Evolutionary conservation across 2,329 filamentous ascomycete species (phyloP).

Genomic region (Stagonosporopsis cucurbitacearum): DNA sequence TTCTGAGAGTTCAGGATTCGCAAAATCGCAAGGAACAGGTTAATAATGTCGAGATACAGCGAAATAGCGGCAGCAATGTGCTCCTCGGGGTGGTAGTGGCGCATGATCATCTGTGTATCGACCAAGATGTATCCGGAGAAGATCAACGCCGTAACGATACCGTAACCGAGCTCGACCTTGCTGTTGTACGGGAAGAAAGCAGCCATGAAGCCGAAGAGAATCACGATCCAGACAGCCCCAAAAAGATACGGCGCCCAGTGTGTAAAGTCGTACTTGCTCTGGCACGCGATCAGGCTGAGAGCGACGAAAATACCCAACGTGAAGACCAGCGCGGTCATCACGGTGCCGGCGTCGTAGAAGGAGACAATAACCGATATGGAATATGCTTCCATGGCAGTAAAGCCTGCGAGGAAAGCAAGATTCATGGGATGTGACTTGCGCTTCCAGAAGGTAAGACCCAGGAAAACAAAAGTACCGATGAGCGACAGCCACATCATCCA

Average conservation of each 20-base stretch:
- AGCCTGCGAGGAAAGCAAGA: constrained; percentile 86
- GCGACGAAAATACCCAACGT: constrained; percentile 73
- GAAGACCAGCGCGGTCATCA: constrained; percentile 87
- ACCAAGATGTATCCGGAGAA: constrained; percentile 96
- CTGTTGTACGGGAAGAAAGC: constrained; percentile 86
- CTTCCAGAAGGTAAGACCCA: constrained; percentile 50
- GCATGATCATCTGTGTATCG: constrained; percentile 93
- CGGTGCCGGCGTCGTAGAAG: constrained; percentile 83
- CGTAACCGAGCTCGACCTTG: constrained; percentile 85
- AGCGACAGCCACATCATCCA: constrained; percentile 89
- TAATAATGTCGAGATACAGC: constrained; percentile 94
- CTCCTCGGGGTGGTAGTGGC: constrained; percentile 96
- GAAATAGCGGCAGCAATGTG: constrained; percentile 96
- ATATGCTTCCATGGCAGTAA: constrained; percentile 93
- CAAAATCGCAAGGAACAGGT: constrained; percentile 94
- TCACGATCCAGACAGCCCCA: constrained; percentile 84
- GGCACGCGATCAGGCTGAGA: constrained; percentile 84
- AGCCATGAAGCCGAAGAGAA: constrained; percentile 92
- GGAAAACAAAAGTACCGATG: constrained; percentile 45
- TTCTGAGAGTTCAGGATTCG: constrained; percentile 95
- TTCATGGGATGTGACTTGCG: constrained; percentile 84
- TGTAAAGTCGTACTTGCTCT: constrained; percentile 98
- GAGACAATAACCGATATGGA: constrained; percentile 90
- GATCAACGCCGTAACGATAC: constrained; percentile 79
- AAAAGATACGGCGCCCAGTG: constrained; percentile 96